Evolutionary conservation across 164 flowering plant genomes (phyloP), one percentile per base, ranked within the genome.

Genomic region (Stephania yunnanensis): DNA sequence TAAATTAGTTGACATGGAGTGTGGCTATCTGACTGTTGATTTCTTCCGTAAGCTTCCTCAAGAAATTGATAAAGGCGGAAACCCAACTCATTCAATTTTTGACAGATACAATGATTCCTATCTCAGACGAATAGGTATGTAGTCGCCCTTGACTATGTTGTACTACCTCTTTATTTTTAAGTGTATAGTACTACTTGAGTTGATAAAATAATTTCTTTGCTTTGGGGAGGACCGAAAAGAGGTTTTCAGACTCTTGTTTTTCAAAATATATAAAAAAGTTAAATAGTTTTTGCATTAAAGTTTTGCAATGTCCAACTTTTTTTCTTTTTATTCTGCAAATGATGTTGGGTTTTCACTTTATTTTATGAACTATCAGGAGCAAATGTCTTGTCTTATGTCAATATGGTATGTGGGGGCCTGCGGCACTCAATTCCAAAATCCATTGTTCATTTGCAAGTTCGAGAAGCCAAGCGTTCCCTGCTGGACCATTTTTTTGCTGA

Each of bases 41-140:
- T 95, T 93, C 86, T 95, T 95, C 87, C 84, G 98, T 73, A 93
- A 93, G 91, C 95, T 95, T 81, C 98, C 97, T 52, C 97, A 91
- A 80, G 98, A 95, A 83, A 83, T 89, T 63, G 98, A 93, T 79
- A 93, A 93, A 85, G 98, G 98, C 12, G 98, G 98, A 82, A 91
- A 95, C 75, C 97, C 97, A 66, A 86, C 97, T 19, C 93, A 87
- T 78, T 95, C 98, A 22, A 87, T 95, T 77, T 93, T 93, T 77
- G 98, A 95, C 69, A 81, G 98, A 87, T 95, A 95, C 75, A 93
- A 90, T 77, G 98, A 95, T 76, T 77, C 94, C 10, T 93, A 93
- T 72, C 95, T 93, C 58, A 81, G 97, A 77, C 77, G 97, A 73
- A 84, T 95, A 50, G 98, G 98, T 91, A 77, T 80, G 87, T 58